Conservation (phyloP, 441 rosid genomes). For the Euphorbia schlechtendalii region DNA sequence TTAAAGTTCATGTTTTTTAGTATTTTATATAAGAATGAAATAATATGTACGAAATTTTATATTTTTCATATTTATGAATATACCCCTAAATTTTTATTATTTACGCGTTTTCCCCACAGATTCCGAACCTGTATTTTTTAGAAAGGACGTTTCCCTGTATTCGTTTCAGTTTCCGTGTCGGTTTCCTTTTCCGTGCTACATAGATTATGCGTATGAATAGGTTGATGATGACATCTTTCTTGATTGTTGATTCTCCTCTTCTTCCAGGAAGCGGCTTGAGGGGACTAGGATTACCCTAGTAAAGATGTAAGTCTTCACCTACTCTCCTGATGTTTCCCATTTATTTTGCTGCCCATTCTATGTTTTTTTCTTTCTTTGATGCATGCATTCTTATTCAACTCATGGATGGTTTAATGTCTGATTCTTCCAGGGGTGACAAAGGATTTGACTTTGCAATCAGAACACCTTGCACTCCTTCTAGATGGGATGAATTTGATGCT, state of each 20-base stretch:
- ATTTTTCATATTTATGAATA: too few species aligned
- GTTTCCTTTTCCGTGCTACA: too few species aligned
- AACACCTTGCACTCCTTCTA: conserved; percentile 93
- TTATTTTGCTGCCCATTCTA: background rate
- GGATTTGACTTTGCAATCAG: conserved; percentile 87
- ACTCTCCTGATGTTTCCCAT: background rate
- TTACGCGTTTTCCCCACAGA: too few species aligned
- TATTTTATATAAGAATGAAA: too few species aligned
- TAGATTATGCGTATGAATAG: conserved; percentile 15
- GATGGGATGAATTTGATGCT: conserved; percentile 89
- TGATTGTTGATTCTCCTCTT: conserved; percentile 20
- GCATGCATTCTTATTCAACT: conserved; percentile 2
- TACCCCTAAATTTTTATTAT: too few species aligned
- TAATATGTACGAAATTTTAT: too few species aligned
- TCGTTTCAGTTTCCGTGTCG: too few species aligned
- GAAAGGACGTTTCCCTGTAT: too few species aligned
- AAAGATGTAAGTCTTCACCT: conserved; percentile 42
- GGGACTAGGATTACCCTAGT: conserved; percentile 89
- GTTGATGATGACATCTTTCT: conserved; percentile 16
- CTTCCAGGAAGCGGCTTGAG: conserved; percentile 87
- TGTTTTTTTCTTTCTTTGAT: background rate
- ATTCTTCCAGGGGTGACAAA: conserved; percentile 48
- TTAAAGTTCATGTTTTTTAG: too few species aligned
- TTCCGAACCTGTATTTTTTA: too few species aligned
- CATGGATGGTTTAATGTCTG: conserved; percentile 15